phyloP scores from a whole-genome alignment of 768 basidiomycete genomes.

The Phaeotremella fagi region DNA sequence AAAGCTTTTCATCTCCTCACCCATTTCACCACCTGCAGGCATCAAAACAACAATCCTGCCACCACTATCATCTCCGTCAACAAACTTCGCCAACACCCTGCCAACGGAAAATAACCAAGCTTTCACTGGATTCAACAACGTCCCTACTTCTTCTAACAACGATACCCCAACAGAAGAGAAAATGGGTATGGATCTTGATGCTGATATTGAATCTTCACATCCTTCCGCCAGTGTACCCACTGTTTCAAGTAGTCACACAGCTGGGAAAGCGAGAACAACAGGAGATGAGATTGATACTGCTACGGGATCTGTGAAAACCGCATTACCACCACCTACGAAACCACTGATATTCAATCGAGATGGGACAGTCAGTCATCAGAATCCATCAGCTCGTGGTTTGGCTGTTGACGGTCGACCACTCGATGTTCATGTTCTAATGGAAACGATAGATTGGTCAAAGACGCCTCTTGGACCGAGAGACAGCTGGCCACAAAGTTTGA shows the following conservation, averaged over 20 bases:
- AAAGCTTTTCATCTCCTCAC: not conserved
- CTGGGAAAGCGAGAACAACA: not conserved
- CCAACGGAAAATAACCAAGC: not conserved
- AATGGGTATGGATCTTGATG: conserved; percentile 15
- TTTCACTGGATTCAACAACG: not conserved
- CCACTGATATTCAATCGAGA: conserved; percentile 30
- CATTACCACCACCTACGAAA: not conserved
- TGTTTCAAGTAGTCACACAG: not conserved
- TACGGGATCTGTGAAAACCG: not conserved
- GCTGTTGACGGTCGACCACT: conserved; percentile 2
- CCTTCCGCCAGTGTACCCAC: not conserved
- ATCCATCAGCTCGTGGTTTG: not conserved
- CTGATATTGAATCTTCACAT: not conserved
- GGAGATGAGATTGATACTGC: not conserved
- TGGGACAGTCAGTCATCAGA: conserved; percentile 21
- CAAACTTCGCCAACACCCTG: not conserved
- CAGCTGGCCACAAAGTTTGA: conserved; percentile 40
- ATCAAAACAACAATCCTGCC: not conserved
- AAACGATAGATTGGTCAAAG: conserved; percentile 40
- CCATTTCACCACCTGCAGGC: not conserved
- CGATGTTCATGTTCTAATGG: conserved; percentile 34
- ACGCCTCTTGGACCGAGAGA: conserved; percentile 36
- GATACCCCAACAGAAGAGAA: conserved; percentile 18
- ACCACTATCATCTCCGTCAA: not conserved
- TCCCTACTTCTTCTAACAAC: not conserved